Percentiles rank a stretch among this genome's conserved stretches.
Conservation (phyloP, 805 yeast genomes). For the Torulaspora delbrueckii region DNA sequence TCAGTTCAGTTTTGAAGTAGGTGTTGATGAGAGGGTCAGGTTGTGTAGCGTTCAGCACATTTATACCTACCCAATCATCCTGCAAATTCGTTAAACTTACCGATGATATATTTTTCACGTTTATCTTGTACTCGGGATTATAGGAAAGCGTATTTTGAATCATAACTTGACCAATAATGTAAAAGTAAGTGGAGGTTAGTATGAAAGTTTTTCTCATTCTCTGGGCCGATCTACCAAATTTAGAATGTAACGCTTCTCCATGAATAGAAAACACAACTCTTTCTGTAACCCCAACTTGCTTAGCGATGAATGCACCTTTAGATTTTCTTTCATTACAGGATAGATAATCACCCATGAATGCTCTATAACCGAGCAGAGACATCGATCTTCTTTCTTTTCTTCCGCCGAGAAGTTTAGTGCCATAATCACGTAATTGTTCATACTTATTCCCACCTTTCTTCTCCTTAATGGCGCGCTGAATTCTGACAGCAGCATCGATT, state of each 20-base stretch:
- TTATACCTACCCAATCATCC: slow-evolving; percentile 85
- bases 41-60: slow-evolving; percentile 36
- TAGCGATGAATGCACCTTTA: slow-evolving; percentile 68
- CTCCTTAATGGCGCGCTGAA: slow-evolving; percentile 80
- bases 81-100: slow-evolving; percentile 70
- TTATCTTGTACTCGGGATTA: slow-evolving; percentile 57
- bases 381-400: slow-evolving; percentile 86
- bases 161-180: slow-evolving; percentile 68
- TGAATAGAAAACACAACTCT: slow-evolving; percentile 69
- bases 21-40: slow-evolving; percentile 82
- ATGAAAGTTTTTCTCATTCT: slow-evolving; percentile 69
- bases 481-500: slow-evolving; percentile 76
- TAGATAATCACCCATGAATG: slow-evolving; percentile 91
- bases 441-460: slow-evolving; percentile 75
- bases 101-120: slow-evolving; percentile 53
- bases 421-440: slow-evolving; percentile 81
- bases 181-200: slow-evolving; percentile 57
- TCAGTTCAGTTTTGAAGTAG: slow-evolving; percentile 82
- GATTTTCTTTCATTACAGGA: slow-evolving; percentile 75
- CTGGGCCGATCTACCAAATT: slow-evolving; percentile 88
- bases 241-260: slow-evolving; percentile 76
- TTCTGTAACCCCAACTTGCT: slow-evolving; percentile 65
- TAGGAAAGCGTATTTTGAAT: slow-evolving; percentile 57
- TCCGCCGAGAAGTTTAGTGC: slow-evolving; percentile 62
- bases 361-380: slow-evolving; percentile 81